Base-by-base conservation (phyloP, 2,329 filamentous ascomycete genomes). In the Penicillium sp. region DNA sequence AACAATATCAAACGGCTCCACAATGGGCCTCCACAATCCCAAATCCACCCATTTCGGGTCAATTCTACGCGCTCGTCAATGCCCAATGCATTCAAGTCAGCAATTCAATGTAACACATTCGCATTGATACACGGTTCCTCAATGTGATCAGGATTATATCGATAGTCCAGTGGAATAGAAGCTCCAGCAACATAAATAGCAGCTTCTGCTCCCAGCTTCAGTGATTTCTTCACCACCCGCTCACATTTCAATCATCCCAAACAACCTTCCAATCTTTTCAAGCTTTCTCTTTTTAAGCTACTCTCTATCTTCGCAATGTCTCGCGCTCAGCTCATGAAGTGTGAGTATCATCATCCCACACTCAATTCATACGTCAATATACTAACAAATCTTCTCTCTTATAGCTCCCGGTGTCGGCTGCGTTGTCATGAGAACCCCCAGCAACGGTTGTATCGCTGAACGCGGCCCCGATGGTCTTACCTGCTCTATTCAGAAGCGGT, bases 321-420 rank as follows among this genome's bases (percentile, higher is more conserved):
- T 61, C 63, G 65, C 48, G 41, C 47, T 42, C 51, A 62, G 48
- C 52, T 65, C 52, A 51, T 63, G 59, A 64, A 67, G 61, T 64
- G 67, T 69, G 55, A 45, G 55, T 53, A 14, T 13, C 36, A 11
- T 39, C 36, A 1, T 7, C 16, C 6, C 30, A 14, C 34, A 3
- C 32, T 14, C n/a, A 26, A 23, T 26, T 10, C 16, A 23, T 38
- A 36, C 16, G 42, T 51, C 9, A 3, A 51, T 14, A 34, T 41
- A 16, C 51, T 60, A 51, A 60, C 47, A 53, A 26, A 7, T 29
- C n/a, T 42, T 29, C n/a, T 42, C 34, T 42, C 48, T 23, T 51
- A 62, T 62, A 43, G 61, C 61, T 47, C 66, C 67, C 52, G 65
- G 65, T 30, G 64, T 64, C 50, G 67, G 67, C 55, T 70, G 67